Percentiles rank a stretch among this genome's conserved stretches.
Conservation (phyloP, 208 protist species). For the Leishmania guyanensis region DNA sequence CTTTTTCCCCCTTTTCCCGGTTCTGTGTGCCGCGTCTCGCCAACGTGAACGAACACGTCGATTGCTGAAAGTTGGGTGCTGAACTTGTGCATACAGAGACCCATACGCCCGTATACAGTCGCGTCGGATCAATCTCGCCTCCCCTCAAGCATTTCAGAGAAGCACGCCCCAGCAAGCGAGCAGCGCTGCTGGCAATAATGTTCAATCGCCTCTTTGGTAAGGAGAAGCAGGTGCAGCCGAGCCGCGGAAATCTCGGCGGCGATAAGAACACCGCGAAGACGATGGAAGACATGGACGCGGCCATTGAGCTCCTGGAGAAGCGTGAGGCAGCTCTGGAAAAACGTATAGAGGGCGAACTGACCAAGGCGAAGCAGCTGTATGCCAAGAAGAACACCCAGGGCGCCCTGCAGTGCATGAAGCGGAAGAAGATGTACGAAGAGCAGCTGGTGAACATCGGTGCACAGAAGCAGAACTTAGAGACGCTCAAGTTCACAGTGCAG, state of each 20-base stretch:
- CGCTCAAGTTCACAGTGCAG: constrained; percentile 84
- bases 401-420: constrained; percentile 89
- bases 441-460: constrained; percentile 67
- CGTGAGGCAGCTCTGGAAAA: constrained; percentile 83
- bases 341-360: constrained; percentile 83
- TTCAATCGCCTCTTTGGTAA: constrained; percentile 80
- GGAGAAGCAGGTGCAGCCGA: constrained; percentile 60
- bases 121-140: background rate
- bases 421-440: constrained; percentile 91
- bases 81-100: background rate
- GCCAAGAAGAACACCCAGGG: constrained; percentile 86
- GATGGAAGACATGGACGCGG: constrained; percentile 77
- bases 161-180: background rate
- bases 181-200: constrained; percentile 33
- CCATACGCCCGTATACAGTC: background rate
- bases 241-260: constrained; percentile 18
- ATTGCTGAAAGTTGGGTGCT: background rate
- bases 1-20: too few species aligned
- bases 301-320: constrained; percentile 88
- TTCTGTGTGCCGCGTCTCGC: background rate
- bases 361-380: constrained; percentile 80
- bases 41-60: background rate
- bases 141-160: background rate
- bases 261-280: constrained; percentile 31
- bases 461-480: constrained; percentile 87